Conservation (phyloP, 2,329 filamentous ascomycete species). For the Calonectria ilicicola region DNA sequence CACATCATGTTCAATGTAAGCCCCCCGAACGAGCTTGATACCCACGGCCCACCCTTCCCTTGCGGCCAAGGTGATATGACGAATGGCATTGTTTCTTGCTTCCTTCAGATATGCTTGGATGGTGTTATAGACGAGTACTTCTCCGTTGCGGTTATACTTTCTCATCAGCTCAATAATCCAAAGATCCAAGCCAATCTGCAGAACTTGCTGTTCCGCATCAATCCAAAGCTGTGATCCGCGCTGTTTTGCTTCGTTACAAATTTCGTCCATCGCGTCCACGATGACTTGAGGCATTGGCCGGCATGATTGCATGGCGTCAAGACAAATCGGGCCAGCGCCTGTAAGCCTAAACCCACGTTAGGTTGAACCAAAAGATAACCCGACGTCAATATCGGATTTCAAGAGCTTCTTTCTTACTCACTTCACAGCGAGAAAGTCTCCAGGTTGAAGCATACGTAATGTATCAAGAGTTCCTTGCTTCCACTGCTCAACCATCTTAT, state of each 20-base stretch:
- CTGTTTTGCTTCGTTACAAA: constrained; percentile 48
- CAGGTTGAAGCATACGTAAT: constrained; percentile 57
- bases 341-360: constrained; percentile 44
- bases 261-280: constrained; percentile 51
- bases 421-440: constrained; percentile 71
- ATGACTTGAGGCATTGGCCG: constrained; percentile 51
- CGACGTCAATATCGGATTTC: no score
- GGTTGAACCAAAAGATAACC: not conserved
- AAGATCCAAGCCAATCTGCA: constrained; percentile 50
- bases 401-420: constrained; percentile 37
- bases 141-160: constrained; percentile 49
- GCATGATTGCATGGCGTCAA: constrained; percentile 47
- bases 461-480: constrained; percentile 62
- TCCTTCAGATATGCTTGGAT: constrained; percentile 67
- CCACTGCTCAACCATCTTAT: constrained; percentile 53
- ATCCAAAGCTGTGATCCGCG: constrained; percentile 53
- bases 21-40: constrained; percentile 67
- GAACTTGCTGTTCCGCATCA: constrained; percentile 56
- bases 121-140: constrained; percentile 56
- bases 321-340: constrained; percentile 52
- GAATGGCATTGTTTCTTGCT: constrained; percentile 53
- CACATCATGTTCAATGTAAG: constrained; percentile 62
- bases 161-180: constrained; percentile 47
- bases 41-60: constrained; percentile 62
- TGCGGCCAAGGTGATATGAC: constrained; percentile 57